Conservation (phyloP, 78 protist species). For the Bodo saltans region DNA sequence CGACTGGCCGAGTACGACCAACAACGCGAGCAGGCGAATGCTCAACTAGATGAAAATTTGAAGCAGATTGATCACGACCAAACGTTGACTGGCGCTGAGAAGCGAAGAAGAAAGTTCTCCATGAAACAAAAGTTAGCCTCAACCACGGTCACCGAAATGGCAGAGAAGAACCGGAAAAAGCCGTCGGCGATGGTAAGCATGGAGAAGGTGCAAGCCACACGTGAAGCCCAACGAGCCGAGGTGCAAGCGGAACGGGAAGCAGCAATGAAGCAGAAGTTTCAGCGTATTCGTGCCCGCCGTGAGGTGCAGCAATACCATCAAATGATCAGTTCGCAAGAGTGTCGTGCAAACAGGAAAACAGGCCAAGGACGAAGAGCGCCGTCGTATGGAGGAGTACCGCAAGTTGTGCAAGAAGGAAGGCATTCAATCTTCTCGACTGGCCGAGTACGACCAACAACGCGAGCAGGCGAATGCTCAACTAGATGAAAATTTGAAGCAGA, state of each 20-base stretch:
- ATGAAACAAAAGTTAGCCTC: background rate
- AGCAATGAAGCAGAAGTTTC: no score
- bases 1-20: background rate
- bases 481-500: background rate
- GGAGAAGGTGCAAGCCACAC: no score
- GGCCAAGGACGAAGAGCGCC: background rate
- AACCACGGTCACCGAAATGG: no score
- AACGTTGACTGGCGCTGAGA: background rate
- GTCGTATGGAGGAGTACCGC: background rate
- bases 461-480: background rate
- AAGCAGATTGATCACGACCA: background rate
- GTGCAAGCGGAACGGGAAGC: no score
- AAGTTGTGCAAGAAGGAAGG: background rate
- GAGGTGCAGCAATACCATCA: no score
- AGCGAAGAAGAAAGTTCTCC: background rate
- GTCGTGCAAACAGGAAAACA: no score
- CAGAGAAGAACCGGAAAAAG: no score
- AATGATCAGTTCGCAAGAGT: no score
- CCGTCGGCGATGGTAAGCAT: no score
- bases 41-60: background rate
- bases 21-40: background rate
- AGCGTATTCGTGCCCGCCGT: no score
- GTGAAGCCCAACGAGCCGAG: no score
- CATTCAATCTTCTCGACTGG: background rate
- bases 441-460: background rate